phyloP scores from a whole-genome alignment of 2,329 filamentous ascomycete species.

The Neophaeococcomyces aloes region DNA sequence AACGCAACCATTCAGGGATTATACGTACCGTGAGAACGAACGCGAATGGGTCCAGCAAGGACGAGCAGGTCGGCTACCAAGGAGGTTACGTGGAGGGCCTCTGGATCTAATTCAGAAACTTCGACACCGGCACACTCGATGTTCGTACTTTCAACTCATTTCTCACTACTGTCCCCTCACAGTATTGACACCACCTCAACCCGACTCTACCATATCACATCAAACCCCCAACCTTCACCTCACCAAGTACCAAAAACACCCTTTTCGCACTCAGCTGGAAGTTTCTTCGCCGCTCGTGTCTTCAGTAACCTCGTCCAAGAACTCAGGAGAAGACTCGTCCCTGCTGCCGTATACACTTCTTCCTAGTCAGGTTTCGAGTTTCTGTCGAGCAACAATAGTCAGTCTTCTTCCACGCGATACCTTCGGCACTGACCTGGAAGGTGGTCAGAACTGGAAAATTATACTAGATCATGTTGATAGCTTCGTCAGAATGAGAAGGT shows the following conservation, averaged over 20 bases:
- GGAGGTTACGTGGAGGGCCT: slow-evolving; percentile 51
- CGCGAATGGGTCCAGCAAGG: slow-evolving; percentile 36
- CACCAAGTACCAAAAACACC: neutral
- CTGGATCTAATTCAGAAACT: slow-evolving; percentile 54
- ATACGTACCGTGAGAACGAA: slow-evolving; percentile 74
- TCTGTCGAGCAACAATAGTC: slow-evolving; percentile 65
- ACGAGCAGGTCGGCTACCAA: slow-evolving; percentile 26
- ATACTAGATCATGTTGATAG: slow-evolving; percentile 61
- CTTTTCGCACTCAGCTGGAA: too few relatives aligned
- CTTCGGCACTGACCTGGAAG: slow-evolving; percentile 53
- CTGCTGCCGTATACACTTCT: slow-evolving; percentile 46
- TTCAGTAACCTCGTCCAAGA: neutral
- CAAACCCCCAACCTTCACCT: neutral
- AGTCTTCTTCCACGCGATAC: slow-evolving; percentile 65
- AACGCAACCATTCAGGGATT: slow-evolving; percentile 67
- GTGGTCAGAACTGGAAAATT: slow-evolving; percentile 48
- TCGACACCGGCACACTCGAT: slow-evolving; percentile 60
- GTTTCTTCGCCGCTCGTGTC: too few relatives aligned
- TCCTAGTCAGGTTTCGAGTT: slow-evolving; percentile 62
- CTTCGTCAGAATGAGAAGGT: slow-evolving; percentile 68
- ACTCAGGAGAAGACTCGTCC: slow-evolving; percentile 4
- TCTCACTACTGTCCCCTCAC: slow-evolving; percentile 65
- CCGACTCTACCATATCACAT: neutral
- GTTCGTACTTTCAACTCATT: slow-evolving; percentile 69
- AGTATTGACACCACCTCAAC: neutral